phyloP scores from a whole-genome alignment of 805 yeast species.

The Scheffersomyces ergatensis region DNA sequence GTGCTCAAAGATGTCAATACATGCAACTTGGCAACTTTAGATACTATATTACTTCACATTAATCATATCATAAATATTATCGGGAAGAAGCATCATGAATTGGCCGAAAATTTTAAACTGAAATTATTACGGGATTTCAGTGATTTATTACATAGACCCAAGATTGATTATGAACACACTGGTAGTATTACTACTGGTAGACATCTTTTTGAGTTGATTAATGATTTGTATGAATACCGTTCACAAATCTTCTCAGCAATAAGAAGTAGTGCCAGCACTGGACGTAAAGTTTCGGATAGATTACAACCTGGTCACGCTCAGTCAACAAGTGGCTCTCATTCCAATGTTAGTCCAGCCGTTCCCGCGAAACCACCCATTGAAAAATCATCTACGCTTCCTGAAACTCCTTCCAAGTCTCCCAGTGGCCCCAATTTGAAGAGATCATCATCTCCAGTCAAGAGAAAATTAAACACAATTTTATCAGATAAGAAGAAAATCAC shows the following conservation, averaged over 20 bases:
- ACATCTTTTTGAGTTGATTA: conserved; percentile 55
- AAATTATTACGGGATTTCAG: conserved; percentile 69
- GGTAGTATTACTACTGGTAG: conserved; percentile 47
- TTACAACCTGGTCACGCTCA: not conserved
- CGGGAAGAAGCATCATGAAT: conserved; percentile 38
- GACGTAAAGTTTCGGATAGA: not conserved
- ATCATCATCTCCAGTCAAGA: conserved; percentile 40
- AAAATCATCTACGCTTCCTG: conserved; percentile 4
- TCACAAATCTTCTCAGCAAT: conserved; percentile 62
- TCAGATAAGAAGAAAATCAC: not conserved
- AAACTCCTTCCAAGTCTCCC: conserved; percentile 19
- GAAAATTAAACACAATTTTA: conserved; percentile 20
- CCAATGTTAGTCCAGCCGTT: not conserved
- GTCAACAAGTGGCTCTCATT: not conserved
- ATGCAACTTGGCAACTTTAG: conserved; percentile 73
- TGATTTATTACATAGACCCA: conserved; percentile 56
- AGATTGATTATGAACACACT: conserved; percentile 16
- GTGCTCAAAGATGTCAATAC: conserved; percentile 66
- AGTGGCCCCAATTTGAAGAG: conserved; percentile 27
- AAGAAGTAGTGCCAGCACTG: conserved; percentile 28
- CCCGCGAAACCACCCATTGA: not conserved
- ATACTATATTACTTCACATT: conserved; percentile 76
- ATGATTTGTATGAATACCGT: conserved; percentile 56
- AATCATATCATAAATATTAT: conserved; percentile 52
- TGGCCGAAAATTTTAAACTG: conserved; percentile 36